Evolutionary conservation across 2,329 filamentous ascomycete species (phyloP).

Genomic region (Cercospora janseana): DNA sequence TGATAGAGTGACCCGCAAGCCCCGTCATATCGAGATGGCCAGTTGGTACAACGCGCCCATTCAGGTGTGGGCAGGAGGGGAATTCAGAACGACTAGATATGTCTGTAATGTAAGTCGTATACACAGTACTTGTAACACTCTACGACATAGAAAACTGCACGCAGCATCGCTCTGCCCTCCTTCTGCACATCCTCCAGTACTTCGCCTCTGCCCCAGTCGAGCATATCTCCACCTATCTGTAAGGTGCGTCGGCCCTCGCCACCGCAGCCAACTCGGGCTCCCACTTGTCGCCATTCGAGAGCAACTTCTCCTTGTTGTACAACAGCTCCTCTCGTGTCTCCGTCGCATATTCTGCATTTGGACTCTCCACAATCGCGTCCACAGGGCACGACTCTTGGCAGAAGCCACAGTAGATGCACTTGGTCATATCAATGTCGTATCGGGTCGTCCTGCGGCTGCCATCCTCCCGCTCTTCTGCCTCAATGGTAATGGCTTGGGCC

Average conservation of each 20-base stretch:
- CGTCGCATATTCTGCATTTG: constrained; percentile 72
- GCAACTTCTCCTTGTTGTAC: constrained; percentile 88
- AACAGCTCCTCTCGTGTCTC: constrained; percentile 87
- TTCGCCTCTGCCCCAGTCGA: not conserved
- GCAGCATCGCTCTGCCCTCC: constrained; percentile 1
- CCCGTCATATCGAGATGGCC: too few relatives aligned
- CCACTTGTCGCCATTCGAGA: constrained; percentile 61
- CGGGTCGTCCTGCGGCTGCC: constrained; percentile 91
- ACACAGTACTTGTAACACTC: constrained; percentile 17
- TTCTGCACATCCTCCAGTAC: not conserved
- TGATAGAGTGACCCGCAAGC: too few relatives aligned
- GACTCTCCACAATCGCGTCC: constrained; percentile 81
- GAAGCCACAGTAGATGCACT: constrained; percentile 99
- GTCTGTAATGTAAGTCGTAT: constrained; percentile 8
- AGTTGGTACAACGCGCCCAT: too few relatives aligned
- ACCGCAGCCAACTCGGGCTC: constrained; percentile 92
- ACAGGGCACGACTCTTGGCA: constrained; percentile 99
- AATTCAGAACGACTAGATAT: too few relatives aligned
- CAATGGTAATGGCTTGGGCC: constrained; percentile 96
- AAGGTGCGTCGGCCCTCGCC: constrained; percentile 90
- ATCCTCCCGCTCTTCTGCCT: constrained; percentile 96
- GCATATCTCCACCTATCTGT: constrained; percentile 29
- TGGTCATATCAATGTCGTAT: constrained; percentile 99
- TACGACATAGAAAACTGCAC: constrained; percentile 18
- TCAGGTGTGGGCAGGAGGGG: too few relatives aligned